Evolutionary conservation across 1,139 yeast genomes (phyloP), one percentile per base, ranked within the genome.

Genomic region (Taphrina deformans): DNA sequence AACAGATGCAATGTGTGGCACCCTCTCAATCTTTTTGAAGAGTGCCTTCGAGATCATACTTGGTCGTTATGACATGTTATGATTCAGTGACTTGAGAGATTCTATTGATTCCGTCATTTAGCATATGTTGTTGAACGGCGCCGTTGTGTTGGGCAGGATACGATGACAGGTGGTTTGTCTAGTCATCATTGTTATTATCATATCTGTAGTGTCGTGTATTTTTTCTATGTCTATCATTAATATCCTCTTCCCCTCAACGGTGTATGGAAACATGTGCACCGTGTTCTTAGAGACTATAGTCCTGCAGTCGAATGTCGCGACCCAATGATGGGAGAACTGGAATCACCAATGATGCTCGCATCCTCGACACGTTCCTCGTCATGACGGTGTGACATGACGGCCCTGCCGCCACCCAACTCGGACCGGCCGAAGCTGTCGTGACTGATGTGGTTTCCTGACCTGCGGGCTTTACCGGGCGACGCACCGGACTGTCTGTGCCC

Each of bases 281-380:
- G 6, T 10, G 10, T 29, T 29, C 6, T 6, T 29, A 29, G 6
- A 10, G 33, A 29, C 21, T 16, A 14, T n/a, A 14, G 27, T 9
- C 48, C 27, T 18, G 48, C 27, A 5, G 48, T 44, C 7, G 48
- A 9, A 6, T 44, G 24, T n/a, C 48, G 48, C 27, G 48, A 44
- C 2, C 48, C 48, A 3, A 44, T 23, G 27, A 44, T 44, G 27
- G 48, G 48, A 2, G 48, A 44, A 21, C 48, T 48, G 21, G 33
- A 48, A 14, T 58, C 62, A 16, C 55, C 33, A 46, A 58, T 58
- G 48, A 58, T 58, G 26, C 62, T 58, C 27, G 62, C 62, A 33
- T 58, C 62, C 46, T 58, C 62, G 46, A 29, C 35, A 5, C 62
- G 41, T 16, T 58, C 62, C 52, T 41, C 33, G n/a, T 9, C 61